phyloP scores from a whole-genome alignment of 2,329 filamentous ascomycete genomes.

The Xylaria sp. region DNA sequence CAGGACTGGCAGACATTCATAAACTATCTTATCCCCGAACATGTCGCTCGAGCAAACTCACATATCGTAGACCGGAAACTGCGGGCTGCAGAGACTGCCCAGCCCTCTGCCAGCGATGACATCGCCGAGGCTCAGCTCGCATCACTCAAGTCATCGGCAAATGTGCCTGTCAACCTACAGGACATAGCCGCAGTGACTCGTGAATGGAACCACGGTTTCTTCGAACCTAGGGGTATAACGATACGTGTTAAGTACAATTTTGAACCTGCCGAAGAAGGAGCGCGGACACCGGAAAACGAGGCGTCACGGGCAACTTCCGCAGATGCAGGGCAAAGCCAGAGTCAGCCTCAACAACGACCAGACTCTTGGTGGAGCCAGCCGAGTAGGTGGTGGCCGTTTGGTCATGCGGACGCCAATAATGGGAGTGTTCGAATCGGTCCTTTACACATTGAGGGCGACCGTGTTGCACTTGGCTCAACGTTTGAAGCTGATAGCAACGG shows the following conservation, averaged over 20 bases:
- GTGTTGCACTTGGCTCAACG: slow-evolving; percentile 55
- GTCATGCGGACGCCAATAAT: slow-evolving; percentile 34
- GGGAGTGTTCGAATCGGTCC: slow-evolving; percentile 52
- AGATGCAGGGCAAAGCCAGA: slow-evolving; percentile 17
- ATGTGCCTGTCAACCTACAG: slow-evolving; percentile 34
- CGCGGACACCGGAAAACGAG: slow-evolving; percentile 21
- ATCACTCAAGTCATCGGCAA: slow-evolving; percentile 43
- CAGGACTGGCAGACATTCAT: slow-evolving; percentile 70
- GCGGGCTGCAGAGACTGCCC: slow-evolving; percentile 52
- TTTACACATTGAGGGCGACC: slow-evolving; percentile 56
- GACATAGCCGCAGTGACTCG: slow-evolving; percentile 55
- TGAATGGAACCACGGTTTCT: slow-evolving; percentile 69
- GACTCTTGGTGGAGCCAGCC: slow-evolving; percentile 34
- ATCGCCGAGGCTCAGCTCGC: slow-evolving; percentile 57
- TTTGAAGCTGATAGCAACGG: slow-evolving; percentile 59
- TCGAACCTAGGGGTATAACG: slow-evolving; percentile 59
- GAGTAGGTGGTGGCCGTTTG: slow-evolving; percentile 32
- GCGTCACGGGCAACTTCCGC: slow-evolving; percentile 6
- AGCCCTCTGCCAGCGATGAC: slow-evolving; percentile 43
- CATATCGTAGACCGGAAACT: slow-evolving; percentile 61
- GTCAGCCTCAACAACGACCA: slow-evolving; percentile 25
- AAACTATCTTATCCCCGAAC: slow-evolving; percentile 64
- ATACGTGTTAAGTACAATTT: slow-evolving; percentile 50
- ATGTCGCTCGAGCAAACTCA: slow-evolving; percentile 57
- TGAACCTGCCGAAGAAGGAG: slow-evolving; percentile 26